These are phyloP conservation scores for Mucor irregularis DNA, from an alignment of 371 early-diverging fungal species.

Conservation along the genomic window DNA sequence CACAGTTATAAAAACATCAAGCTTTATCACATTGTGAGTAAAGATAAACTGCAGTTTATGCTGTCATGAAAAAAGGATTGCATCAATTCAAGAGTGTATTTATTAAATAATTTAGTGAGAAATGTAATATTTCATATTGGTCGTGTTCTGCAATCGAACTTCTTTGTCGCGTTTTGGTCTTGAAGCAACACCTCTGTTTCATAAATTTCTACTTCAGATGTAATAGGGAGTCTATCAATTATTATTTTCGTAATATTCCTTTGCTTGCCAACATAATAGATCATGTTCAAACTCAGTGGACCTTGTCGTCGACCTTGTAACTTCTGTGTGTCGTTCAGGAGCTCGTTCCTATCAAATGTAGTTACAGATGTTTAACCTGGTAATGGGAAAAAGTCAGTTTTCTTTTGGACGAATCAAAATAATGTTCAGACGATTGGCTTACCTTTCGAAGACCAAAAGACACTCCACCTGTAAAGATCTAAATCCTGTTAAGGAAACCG, in stretches of 20 bases:
- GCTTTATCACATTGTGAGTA: constrained; percentile 22
- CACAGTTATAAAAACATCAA: constrained; percentile 13
- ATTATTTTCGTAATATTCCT: constrained; percentile 18
- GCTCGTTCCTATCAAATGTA: no score
- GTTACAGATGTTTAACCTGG: no score
- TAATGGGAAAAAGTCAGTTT: no score
- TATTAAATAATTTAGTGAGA: background rate
- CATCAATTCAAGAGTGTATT: constrained; percentile 11
- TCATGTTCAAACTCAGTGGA: no score
- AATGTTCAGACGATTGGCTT: no score
- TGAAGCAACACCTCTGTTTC: constrained; percentile 17
- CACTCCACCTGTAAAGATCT: no score
- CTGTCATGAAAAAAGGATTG: constrained; percentile 10
- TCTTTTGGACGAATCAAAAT: no score
- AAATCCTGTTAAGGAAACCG: background rate
- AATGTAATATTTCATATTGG: constrained; percentile 12
- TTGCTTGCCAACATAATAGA: constrained; percentile 17
- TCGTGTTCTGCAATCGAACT: constrained; percentile 20
- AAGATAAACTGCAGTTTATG: constrained; percentile 13
- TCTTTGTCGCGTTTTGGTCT: constrained; percentile 14
- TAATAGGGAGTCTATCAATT: constrained; percentile 20
- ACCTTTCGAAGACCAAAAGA: no score
- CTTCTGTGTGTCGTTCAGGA: no score
- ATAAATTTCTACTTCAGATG: constrained; percentile 18
- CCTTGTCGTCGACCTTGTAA: no score